phyloP scores from a whole-genome alignment of 768 basidiomycete species.

The Hypsizygus marmoreus region DNA sequence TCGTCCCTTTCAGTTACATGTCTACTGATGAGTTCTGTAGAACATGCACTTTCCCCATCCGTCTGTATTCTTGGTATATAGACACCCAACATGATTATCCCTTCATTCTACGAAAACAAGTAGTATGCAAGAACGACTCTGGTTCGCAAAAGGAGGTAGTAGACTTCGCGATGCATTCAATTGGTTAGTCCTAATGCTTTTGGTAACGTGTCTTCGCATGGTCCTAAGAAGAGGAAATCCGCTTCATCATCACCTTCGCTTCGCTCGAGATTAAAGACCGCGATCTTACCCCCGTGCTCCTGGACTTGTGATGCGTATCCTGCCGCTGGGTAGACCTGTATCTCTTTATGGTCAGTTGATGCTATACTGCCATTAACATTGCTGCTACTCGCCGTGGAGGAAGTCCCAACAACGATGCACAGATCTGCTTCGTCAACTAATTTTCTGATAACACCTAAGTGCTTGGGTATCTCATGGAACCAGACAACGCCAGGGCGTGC shows the following conservation, averaged over 20 bases:
- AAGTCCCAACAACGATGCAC: constrained; percentile 57
- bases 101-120: background rate
- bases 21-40: too few relatives aligned
- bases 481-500: constrained; percentile 58
- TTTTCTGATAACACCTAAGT: constrained; percentile 40
- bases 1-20: too few relatives aligned
- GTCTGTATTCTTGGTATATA: too few relatives aligned
- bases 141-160: too few relatives aligned
- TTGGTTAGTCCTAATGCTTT: constrained; percentile 33
- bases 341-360: background rate
- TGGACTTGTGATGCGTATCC: constrained; percentile 35
- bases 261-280: constrained; percentile 40
- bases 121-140: too few relatives aligned
- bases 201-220: constrained; percentile 43
- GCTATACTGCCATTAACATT: background rate
- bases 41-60: too few relatives aligned
- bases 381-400: constrained; percentile 42
- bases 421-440: constrained; percentile 50
- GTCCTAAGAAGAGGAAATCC: constrained; percentile 52
- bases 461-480: constrained; percentile 51
- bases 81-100: constrained; percentile 2
- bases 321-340: constrained; percentile 47
- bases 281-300: constrained; percentile 39
- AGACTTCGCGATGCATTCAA: too few relatives aligned
- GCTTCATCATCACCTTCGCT: constrained; percentile 39